These are phyloP conservation scores for Candida endomychidarum DNA, from an alignment of 805 yeast genomes.

Conservation along the genomic window DNA sequence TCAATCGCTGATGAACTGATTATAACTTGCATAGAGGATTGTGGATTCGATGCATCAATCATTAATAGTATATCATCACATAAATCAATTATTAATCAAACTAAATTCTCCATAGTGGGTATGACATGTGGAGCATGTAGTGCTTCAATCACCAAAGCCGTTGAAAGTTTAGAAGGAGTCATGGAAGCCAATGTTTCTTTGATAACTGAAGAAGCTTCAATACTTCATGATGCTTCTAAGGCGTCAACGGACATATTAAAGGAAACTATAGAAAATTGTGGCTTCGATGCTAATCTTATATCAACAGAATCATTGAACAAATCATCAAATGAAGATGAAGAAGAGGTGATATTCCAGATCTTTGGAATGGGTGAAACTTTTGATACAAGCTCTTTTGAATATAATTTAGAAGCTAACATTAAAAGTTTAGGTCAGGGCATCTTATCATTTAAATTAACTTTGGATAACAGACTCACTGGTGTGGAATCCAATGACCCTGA, in stretches of 20 bases:
- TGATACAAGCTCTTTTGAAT: constrained; percentile 31
- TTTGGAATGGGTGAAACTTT: constrained; percentile 29
- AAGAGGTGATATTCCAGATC: constrained; percentile 30
- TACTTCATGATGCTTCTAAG: constrained; percentile 42
- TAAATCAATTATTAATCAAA: neutral
- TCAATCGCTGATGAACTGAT: constrained; percentile 18
- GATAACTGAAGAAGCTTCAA: constrained; percentile 69
- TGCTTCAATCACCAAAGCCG: constrained; percentile 58
- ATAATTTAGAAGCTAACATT: constrained; percentile 41
- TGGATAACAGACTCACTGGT: constrained; percentile 16
- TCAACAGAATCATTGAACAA: constrained; percentile 4
- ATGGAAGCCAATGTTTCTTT: constrained; percentile 61
- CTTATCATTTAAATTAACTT: constrained; percentile 22
- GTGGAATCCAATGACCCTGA: constrained; percentile 8
- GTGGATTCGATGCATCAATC: constrained; percentile 59
- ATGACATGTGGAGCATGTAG: constrained; percentile 94
- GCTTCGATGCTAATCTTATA: constrained; percentile 30
- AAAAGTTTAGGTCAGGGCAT: constrained; percentile 32
- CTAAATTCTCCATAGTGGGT: constrained; percentile 49
- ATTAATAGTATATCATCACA: neutral
- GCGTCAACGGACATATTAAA: constrained; percentile 38
- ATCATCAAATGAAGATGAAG: constrained; percentile 24
- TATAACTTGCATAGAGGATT: constrained; percentile 27
- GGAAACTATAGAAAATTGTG: constrained; percentile 63
- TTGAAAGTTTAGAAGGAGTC: constrained; percentile 53